Evolutionary conservation across 306 rosid species (phyloP), one percentile per base, ranked within the genome.

Genomic region (Elaeagnus macrophylla): DNA sequence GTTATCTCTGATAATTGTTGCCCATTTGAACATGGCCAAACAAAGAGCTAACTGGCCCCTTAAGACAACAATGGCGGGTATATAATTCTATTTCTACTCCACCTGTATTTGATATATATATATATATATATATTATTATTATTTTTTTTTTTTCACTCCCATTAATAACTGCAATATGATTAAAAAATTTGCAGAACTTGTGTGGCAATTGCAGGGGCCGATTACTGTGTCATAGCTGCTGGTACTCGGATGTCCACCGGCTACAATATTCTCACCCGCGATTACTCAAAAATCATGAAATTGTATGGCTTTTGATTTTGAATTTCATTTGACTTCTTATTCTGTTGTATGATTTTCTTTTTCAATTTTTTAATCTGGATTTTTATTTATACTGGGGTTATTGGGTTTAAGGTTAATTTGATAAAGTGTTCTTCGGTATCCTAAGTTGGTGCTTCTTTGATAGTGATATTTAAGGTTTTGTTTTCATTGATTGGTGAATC

Each of bases 21-120:
- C 59, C 9, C 39, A 13, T 54, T 47, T 51, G 59, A 80, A 25
- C 75, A 91, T 84, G 96, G 63, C 86, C 3, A 91, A 87, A 60
- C 78, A 91, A 53, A 93, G 82, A 1, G 85, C 96, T 12, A 85
- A 85, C 66, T 89, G 95, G 95, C 95, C 20, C 97, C 97, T 8
- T 89, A 89, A 60, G 97, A 89, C 77, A 85, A 85, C 79, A 89
- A 89, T 75, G 95, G 97, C 75, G 97, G 95, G 97, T 89, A 85
- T 89, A 85, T 59, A 8, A 32, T 7, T 19, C 59, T 16, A 39
- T 19, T 46, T 20, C 11, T 41, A 44, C 37, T 32, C 51, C 5
- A 10, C 35, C 37, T 8, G 7, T 10, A 41, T 6, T 57, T 9
- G 12, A 2, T 39, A n/a, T n/a, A n/a, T n/a, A n/a, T n/a, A n/a